A percentile compares a stretch with the other conserved stretches of the same genome.
phyloP scores from a whole-genome alignment of 495 filamentous ascomycete species.

The Hypoxylon lienhwacheense region DNA sequence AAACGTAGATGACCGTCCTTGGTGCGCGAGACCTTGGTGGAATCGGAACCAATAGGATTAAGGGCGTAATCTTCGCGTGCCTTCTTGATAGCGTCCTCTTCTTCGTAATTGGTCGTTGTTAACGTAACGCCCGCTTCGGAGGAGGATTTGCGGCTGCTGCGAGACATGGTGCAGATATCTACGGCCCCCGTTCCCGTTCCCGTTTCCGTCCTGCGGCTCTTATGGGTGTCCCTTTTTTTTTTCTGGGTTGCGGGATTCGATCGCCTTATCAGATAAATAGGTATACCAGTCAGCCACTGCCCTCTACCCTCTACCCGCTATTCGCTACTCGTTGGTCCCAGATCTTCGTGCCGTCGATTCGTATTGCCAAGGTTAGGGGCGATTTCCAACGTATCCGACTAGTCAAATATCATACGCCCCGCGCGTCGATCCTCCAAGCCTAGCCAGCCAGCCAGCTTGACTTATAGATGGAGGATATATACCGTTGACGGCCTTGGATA shows the following conservation, averaged over 20 bases:
- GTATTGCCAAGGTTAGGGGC: too few species aligned
- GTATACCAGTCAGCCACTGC: too few species aligned
- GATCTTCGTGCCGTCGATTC: too few species aligned
- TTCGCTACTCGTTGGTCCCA: too few species aligned
- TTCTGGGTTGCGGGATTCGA: too few species aligned
- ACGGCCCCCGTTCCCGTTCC: neutral
- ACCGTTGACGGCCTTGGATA: neutral
- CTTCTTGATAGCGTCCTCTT: constrained; percentile 20
- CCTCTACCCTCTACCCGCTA: too few species aligned
- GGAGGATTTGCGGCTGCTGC: constrained; percentile 9
- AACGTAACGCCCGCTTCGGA: neutral
- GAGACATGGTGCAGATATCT: constrained; percentile 14
- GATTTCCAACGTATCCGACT: too few species aligned
- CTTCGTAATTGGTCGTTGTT: neutral
- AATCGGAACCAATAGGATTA: constrained; percentile 15
- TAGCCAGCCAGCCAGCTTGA: constrained; percentile 23
- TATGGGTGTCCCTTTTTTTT: neutral
- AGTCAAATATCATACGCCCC: constrained; percentile 18
- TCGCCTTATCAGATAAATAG: too few species aligned
- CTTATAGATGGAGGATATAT: constrained; percentile 4
- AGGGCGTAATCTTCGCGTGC: constrained; percentile 26
- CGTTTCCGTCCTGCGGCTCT: constrained; percentile 19
- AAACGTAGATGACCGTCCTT: constrained; percentile 31
- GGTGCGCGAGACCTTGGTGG: constrained; percentile 15
- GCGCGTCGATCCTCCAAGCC: constrained; percentile 22